These are phyloP conservation scores for Aphanomyces astaci DNA, from an alignment of 352 stramenopile species.

Conservation along the genomic window DNA sequence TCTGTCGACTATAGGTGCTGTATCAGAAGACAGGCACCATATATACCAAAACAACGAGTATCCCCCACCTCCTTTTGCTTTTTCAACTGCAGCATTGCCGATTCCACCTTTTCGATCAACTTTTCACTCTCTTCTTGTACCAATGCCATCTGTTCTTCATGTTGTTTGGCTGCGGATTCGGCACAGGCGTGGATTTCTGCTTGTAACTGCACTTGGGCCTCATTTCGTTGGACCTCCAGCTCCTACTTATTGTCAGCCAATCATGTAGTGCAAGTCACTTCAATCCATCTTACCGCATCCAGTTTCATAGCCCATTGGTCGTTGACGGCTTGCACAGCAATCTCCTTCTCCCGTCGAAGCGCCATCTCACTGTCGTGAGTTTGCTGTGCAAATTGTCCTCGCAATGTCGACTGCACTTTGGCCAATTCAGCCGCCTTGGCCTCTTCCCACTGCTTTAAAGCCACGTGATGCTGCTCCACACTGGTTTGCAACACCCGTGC, in stretches of 20 bases:
- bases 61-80: conserved; percentile 57
- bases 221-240: background rate
- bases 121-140: conserved; percentile 74
- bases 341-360: background rate
- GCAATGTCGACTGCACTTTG: conserved; percentile 2
- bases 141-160: conserved; percentile 66
- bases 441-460: background rate
- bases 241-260: background rate
- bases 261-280: background rate
- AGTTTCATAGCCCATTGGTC: conserved; percentile 6
- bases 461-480: background rate
- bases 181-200: conserved; percentile 1
- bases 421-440: background rate
- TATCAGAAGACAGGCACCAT: too few species aligned
- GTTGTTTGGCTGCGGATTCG: conserved; percentile 35
- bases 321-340: background rate
- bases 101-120: conserved; percentile 68
- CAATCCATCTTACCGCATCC: background rate
- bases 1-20: conserved; percentile 40
- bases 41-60: too few species aligned
- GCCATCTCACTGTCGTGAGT: background rate
- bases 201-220: background rate
- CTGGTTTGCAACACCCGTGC: background rate
- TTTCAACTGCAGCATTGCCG: conserved; percentile 60
- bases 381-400: conserved; percentile 1